Percentiles rank a stretch among this genome's conserved stretches.
Conservation (phyloP, 306 rosid species). For the Leucaena leucocephala region DNA sequence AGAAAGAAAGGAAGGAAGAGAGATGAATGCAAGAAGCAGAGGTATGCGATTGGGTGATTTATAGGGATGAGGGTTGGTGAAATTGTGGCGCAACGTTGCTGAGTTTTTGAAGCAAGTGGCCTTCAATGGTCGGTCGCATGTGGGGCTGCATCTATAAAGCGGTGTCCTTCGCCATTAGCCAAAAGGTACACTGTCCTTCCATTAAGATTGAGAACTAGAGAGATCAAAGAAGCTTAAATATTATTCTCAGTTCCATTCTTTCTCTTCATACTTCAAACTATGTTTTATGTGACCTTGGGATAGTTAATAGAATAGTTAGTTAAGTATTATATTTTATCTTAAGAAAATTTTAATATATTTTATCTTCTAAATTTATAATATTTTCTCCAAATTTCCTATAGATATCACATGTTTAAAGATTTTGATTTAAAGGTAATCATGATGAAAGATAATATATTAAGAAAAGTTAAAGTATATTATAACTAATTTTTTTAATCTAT, state of each 20-base stretch:
- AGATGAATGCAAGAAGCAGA: neutral
- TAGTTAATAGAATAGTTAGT: too few relatives aligned
- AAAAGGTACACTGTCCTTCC: neutral
- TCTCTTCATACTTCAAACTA: neutral
- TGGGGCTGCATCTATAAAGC: neutral
- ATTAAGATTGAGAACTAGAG: neutral
- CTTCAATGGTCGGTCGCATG: constrained; percentile 21
- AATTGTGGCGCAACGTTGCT: constrained; percentile 25
- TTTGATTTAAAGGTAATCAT: too few relatives aligned
- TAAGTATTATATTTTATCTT: too few relatives aligned
- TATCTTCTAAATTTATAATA: too few relatives aligned
- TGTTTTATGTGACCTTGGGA: neutral
- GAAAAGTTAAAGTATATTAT: too few relatives aligned
- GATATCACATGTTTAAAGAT: too few relatives aligned
- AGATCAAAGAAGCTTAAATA: neutral
- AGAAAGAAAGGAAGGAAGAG: neutral
- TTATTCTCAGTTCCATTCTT: neutral
- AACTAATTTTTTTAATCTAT: too few relatives aligned
- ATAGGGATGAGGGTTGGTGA: neutral
- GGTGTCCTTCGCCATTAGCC: neutral
- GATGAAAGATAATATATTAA: too few relatives aligned
- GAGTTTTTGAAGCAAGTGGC: neutral
- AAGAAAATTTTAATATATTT: too few relatives aligned
- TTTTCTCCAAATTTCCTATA: too few relatives aligned
- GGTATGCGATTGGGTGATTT: neutral